Evolutionary conservation across 768 basidiomycete species (phyloP), one percentile per base, ranked within the genome.

Genomic region (Cyclocybe cylindracea): DNA sequence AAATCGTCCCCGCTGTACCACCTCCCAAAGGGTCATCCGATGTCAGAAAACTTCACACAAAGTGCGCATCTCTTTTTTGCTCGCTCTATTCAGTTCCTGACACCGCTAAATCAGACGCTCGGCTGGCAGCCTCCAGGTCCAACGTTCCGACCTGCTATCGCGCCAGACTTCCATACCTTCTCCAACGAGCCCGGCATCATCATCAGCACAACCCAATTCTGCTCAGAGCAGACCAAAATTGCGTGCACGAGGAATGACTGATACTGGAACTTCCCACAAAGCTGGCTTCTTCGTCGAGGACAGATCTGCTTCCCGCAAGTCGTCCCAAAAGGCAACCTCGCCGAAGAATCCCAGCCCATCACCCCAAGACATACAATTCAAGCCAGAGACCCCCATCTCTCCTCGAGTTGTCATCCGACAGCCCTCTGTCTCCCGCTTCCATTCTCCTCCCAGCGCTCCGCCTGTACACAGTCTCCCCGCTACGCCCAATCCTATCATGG

Each of bases 161-260:
- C 53, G 56, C 14, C 55, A 62, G 18, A 29, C 56, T 7, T 61
- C 62, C 39, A 40, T 61, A 46, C 46, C 54, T 19, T 46, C 58
- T 0, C 43, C 59, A 39, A 48, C 43, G 19, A 39, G 9, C 60
- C 50, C 48, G 46, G 41, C 35, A 16, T 6, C 44, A 29, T 29
- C 73, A 66, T 54, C 70, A 73, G 39, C 65, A 70, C 7, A 68
- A 71, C 19, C 53, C 66, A 8, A 51, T 24, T 24, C 56, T 33
- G 56, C 62, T 14, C 58, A 61, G 18, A 56, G 66, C 38, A 71
- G 78, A n/a, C 74, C 77, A 14, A 69, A 63, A 10, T 68, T 73
- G 66, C 74, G 78, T 24, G 67, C 78, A n/a, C 67, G 78, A 56
- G 78, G 79, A 14, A 69, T 81, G 67, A 80, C 79, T 9, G 78